Conservation (phyloP, 306 rosid species). For the Cicer arietinum region DNA sequence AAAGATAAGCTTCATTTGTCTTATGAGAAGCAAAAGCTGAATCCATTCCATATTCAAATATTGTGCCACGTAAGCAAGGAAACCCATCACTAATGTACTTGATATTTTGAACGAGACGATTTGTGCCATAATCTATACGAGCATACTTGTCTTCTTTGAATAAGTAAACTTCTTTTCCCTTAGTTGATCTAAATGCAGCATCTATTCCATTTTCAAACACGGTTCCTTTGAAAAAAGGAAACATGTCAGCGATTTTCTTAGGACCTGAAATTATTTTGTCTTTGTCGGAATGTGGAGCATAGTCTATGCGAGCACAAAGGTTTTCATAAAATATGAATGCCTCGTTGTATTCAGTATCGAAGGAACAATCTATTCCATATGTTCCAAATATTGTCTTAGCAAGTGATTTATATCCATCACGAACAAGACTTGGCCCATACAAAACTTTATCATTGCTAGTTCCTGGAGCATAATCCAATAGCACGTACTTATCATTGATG, state of each 20-base stretch:
- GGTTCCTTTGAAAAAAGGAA: neutral
- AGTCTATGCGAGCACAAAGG: too few relatives aligned
- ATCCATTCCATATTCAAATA: neutral
- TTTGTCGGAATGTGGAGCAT: too few relatives aligned
- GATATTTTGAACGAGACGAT: neutral
- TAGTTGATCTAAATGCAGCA: neutral
- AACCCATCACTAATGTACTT: neutral
- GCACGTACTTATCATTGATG: neutral
- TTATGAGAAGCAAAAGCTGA: neutral
- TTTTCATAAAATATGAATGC: too few relatives aligned
- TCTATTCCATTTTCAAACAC: neutral
- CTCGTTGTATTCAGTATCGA: neutral
- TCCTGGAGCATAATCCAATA: neutral
- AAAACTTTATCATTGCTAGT: neutral
- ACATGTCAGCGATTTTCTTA: neutral
- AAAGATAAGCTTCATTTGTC: neutral
- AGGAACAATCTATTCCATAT: neutral
- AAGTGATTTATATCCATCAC: neutral
- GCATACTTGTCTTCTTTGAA: neutral
- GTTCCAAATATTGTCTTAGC: neutral
- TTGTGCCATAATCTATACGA: neutral
- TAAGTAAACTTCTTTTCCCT: neutral
- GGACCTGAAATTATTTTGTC: neutral
- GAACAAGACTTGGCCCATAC: neutral
- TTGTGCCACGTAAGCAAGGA: neutral